Evolutionary conservation across 2,329 filamentous ascomycete genomes (phyloP).

Genomic region (Pestalotiopsis sp.): DNA sequence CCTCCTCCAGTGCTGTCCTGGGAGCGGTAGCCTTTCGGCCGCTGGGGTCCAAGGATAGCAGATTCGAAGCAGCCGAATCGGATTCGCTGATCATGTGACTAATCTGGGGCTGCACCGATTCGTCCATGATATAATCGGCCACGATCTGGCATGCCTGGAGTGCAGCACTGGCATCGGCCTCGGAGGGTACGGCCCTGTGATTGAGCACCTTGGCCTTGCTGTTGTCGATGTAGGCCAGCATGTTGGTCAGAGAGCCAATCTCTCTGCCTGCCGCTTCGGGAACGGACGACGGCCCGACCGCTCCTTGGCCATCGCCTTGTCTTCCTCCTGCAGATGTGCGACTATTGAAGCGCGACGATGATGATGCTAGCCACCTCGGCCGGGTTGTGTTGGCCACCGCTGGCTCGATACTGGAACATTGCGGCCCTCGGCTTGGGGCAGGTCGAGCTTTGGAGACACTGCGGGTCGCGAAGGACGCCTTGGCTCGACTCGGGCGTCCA

Average conservation of each 20-base stretch:
- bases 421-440: slow-evolving; percentile 16
- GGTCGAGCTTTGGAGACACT: slow-evolving; percentile 24
- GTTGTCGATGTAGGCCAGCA: slow-evolving; percentile 29
- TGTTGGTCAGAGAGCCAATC: slow-evolving; percentile 27
- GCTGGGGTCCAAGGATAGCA: slow-evolving; percentile 35
- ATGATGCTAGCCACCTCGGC: slow-evolving; percentile 11
- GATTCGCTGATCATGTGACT: slow-evolving; percentile 33
- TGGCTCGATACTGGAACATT: not conserved
- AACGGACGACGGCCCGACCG: not conserved
- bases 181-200: slow-evolving; percentile 26
- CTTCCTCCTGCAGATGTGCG: slow-evolving; percentile 1
- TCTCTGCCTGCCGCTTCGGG: slow-evolving; percentile 16
- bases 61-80: slow-evolving; percentile 36
- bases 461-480: slow-evolving; percentile 30
- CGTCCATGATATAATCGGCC: slow-evolving; percentile 32
- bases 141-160: slow-evolving; percentile 30
- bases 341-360: slow-evolving; percentile 3
- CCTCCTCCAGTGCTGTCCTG: slow-evolving; percentile 14
- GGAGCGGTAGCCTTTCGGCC: slow-evolving; percentile 15
- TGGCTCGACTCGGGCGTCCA: slow-evolving; percentile 22
- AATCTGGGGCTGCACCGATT: slow-evolving; percentile 31
- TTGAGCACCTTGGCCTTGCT: slow-evolving; percentile 25
- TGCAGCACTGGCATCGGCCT: slow-evolving; percentile 29
- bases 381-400: slow-evolving; percentile 3
- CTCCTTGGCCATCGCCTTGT: not conserved